Percentiles rank a stretch among this genome's conserved stretches.
phyloP scores from a whole-genome alignment of 1,139 yeast species.

The Pichia sp. region DNA sequence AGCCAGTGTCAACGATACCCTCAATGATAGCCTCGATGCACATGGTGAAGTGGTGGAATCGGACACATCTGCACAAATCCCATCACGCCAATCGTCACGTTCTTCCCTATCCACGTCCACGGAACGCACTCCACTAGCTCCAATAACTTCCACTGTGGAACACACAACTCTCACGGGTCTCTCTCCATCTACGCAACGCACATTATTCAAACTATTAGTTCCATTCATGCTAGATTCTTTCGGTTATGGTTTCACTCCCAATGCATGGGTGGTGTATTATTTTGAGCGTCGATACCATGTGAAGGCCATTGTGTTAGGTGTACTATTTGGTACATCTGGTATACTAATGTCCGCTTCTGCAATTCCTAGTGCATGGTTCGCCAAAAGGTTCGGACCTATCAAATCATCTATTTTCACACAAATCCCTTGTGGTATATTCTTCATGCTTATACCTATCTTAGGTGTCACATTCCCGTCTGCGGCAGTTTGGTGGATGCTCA shows the following conservation, averaged over 20 bases:
- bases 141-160: constrained; percentile 19
- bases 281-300: constrained; percentile 39
- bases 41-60: background rate
- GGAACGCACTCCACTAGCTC: constrained; percentile 16
- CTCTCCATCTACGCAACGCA: constrained; percentile 29
- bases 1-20: background rate
- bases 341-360: constrained; percentile 55
- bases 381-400: constrained; percentile 69
- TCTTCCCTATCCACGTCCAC: constrained; percentile 14
- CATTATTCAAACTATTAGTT: constrained; percentile 36
- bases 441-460: constrained; percentile 44
- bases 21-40: background rate
- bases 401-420: constrained; percentile 71
- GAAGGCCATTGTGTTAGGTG: constrained; percentile 40
- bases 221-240: constrained; percentile 70
- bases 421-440: constrained; percentile 66
- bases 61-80: background rate
- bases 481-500: constrained; percentile 33
- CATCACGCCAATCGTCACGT: constrained; percentile 2
- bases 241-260: constrained; percentile 83
- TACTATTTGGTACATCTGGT: constrained; percentile 55
- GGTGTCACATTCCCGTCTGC: constrained; percentile 29
- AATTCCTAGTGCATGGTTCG: constrained; percentile 63
- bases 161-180: constrained; percentile 27
- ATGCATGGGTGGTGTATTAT: constrained; percentile 83